Conservation (phyloP, 176 grass and related monocot species). For the Triticum monococcum region DNA sequence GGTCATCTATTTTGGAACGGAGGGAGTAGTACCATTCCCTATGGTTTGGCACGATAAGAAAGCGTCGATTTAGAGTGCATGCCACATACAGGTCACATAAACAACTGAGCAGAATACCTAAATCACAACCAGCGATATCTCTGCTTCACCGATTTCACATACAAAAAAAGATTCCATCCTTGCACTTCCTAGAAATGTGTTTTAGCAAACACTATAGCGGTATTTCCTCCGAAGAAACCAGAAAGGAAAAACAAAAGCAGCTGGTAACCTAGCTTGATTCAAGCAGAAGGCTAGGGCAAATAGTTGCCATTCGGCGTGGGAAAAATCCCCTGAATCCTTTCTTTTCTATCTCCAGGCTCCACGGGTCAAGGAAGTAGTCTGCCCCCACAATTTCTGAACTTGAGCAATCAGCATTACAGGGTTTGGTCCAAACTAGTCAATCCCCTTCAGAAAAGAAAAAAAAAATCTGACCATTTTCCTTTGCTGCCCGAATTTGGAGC, state of each 20-base stretch:
- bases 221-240: not conserved
- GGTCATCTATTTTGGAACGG: too few relatives aligned
- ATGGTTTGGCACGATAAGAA: not conserved
- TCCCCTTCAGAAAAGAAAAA: too few relatives aligned
- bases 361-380: not conserved
- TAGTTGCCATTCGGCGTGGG: not conserved
- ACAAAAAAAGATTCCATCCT: too few relatives aligned
- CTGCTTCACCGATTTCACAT: too few relatives aligned
- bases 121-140: too few relatives aligned
- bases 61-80: not conserved
- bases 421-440: not conserved
- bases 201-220: conserved; percentile 1
- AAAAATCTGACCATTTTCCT: too few relatives aligned
- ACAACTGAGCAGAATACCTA: not conserved
- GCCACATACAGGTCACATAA: not conserved
- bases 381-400: not conserved
- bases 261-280: not conserved
- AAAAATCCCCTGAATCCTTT: too few relatives aligned
- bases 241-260: not conserved
- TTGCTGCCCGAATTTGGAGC: too few relatives aligned
- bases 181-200: not conserved
- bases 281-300: not conserved
- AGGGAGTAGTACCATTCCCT: not conserved
- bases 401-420: not conserved
- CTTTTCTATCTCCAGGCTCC: not conserved